Evolutionary conservation across 2,329 filamentous ascomycete genomes (phyloP).

Genomic region (Aureobasidium melanogenum): DNA sequence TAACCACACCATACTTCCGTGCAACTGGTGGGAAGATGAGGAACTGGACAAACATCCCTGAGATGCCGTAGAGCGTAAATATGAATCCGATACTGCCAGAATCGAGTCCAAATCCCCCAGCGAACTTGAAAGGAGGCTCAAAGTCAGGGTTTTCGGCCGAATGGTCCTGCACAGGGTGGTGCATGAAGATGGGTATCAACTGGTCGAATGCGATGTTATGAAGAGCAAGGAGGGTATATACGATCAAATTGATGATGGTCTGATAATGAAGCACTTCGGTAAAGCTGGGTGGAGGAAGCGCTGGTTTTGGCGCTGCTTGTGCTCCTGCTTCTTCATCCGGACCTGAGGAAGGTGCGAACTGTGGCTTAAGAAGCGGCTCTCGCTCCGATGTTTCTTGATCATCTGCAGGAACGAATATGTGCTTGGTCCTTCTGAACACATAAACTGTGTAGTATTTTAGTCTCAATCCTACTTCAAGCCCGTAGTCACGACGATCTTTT

Average conservation of each 20-base stretch:
- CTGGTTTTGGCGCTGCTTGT: slow-evolving; percentile 15
- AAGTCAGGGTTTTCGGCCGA: slow-evolving; percentile 44
- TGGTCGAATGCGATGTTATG: slow-evolving; percentile 83
- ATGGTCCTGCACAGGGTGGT: slow-evolving; percentile 55
- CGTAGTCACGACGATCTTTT: slow-evolving; percentile 62
- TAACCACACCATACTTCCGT: slow-evolving; percentile 61
- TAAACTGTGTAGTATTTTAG: slow-evolving; percentile 34
- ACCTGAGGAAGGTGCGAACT: background rate
- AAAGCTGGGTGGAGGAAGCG: slow-evolving; percentile 34
- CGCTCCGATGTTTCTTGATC: slow-evolving; percentile 1
- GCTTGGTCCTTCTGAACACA: slow-evolving; percentile 1
- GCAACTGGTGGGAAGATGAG: slow-evolving; percentile 72
- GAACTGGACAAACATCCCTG: slow-evolving; percentile 77
- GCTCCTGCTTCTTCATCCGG: slow-evolving; percentile 10
- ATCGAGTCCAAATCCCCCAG: slow-evolving; percentile 65
- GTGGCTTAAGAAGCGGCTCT: slow-evolving; percentile 14
- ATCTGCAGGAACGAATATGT: background rate
- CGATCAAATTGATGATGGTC: slow-evolving; percentile 63
- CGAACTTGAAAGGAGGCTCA: slow-evolving; percentile 69
- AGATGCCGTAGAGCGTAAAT: slow-evolving; percentile 73
- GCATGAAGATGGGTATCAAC: slow-evolving; percentile 78
- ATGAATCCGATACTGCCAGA: slow-evolving; percentile 73
- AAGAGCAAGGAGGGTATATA: slow-evolving; percentile 73
- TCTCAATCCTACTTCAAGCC: slow-evolving; percentile 61
- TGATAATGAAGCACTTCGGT: slow-evolving; percentile 64